Evolutionary conservation across 2,329 filamentous ascomycete species (phyloP).

Genomic region (Beauveria scarabaeidicola): DNA sequence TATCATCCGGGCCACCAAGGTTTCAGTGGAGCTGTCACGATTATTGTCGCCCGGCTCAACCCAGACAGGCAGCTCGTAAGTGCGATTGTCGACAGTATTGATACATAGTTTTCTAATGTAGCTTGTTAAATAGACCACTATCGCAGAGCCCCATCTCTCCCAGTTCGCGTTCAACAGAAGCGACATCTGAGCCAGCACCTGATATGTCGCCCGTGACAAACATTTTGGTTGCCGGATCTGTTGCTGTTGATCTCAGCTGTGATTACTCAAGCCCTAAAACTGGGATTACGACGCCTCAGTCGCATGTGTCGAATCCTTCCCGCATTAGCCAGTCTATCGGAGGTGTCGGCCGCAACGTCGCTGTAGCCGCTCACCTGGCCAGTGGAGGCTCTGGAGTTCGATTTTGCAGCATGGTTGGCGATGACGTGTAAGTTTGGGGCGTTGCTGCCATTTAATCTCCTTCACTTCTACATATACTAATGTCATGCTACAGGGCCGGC

Average conservation of each 20-base stretch:
- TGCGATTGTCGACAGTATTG: conserved; percentile 18
- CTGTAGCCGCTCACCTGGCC: conserved; percentile 66
- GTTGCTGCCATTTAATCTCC: neutral
- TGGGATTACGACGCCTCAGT: conserved; percentile 33
- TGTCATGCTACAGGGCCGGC: conserved; percentile 48
- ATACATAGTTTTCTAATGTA: conserved; percentile 28
- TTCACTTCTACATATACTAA: neutral
- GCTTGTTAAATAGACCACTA: conserved; percentile 20
- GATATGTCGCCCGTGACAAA: neutral
- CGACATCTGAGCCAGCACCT: neutral
- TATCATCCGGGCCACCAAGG: conserved; percentile 44
- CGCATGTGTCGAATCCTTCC: conserved; percentile 81
- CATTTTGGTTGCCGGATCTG: conserved; percentile 79
- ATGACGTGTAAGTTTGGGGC: conserved; percentile 53
- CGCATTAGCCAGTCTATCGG: conserved; percentile 75
- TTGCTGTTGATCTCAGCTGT: conserved; percentile 82
- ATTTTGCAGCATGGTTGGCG: conserved; percentile 72
- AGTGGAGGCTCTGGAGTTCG: conserved; percentile 54
- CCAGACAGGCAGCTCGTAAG: conserved; percentile 28
- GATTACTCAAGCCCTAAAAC: conserved; percentile 46
- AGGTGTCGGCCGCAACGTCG: conserved; percentile 88
- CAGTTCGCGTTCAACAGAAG: neutral
- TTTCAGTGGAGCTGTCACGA: conserved; percentile 44
- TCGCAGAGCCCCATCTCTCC: neutral
- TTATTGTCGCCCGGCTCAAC: conserved; percentile 27